These are phyloP conservation scores for Nothophytophthora sp. DNA, from an alignment of 352 stramenopile species.

Conservation along the genomic window DNA sequence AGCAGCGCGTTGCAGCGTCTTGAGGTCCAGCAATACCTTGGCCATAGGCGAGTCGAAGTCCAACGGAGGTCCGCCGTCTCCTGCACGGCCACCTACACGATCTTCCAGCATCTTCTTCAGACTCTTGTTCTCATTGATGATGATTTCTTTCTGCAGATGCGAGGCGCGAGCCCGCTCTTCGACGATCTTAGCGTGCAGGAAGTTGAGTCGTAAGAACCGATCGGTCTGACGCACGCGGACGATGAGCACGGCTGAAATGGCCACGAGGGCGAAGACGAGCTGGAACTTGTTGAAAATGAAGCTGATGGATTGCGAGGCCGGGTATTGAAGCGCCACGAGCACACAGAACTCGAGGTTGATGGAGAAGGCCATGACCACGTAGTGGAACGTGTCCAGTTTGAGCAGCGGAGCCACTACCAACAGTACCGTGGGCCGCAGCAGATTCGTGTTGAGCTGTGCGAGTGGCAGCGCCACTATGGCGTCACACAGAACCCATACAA, in stretches of 20 bases:
- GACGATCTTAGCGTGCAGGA: constrained; percentile 71
- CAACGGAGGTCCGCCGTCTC: constrained; percentile 29
- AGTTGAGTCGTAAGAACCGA: constrained; percentile 74
- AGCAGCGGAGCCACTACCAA: constrained; percentile 67
- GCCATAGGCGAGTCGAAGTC: constrained; percentile 84
- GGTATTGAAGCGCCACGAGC: constrained; percentile 61
- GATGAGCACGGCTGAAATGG: constrained; percentile 52
- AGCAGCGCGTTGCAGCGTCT: constrained; percentile 63
- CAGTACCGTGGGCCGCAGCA: constrained; percentile 65
- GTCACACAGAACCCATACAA: no score
- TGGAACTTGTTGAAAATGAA: constrained; percentile 80
- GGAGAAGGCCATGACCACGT: constrained; percentile 58
- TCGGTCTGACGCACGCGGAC: constrained; percentile 77
- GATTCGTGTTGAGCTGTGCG: constrained; percentile 62
- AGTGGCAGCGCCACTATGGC: constrained; percentile 76
- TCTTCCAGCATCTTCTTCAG: constrained; percentile 85
- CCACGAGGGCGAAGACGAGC: constrained; percentile 61
- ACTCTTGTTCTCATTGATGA: constrained; percentile 85
- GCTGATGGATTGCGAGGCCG: constrained; percentile 49
- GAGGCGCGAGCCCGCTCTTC: constrained; percentile 67
- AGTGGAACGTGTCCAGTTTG: constrained; percentile 77
- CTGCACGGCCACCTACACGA: constrained; percentile 29
- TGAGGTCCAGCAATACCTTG: constrained; percentile 78
- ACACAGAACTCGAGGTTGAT: constrained; percentile 72
- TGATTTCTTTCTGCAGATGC: constrained; percentile 76